Conservation (phyloP, 177 flowering plant species). For the Tripterygium wilfordii region DNA sequence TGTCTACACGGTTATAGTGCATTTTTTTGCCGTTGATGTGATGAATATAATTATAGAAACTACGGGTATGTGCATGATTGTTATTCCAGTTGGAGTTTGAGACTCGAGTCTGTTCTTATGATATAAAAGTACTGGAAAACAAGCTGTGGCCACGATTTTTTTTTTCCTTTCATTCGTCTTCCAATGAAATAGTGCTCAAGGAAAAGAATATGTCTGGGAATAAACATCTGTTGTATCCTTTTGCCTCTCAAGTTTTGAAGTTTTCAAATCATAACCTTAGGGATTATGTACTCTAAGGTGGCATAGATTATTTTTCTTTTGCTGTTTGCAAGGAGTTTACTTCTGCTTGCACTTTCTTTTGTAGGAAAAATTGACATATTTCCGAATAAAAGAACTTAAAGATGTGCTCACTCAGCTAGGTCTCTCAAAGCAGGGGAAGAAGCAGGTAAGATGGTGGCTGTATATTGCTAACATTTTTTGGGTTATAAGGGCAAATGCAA, state of each 20-base stretch:
- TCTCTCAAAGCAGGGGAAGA: conserved; percentile 95
- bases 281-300: neutral
- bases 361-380: conserved; percentile 79
- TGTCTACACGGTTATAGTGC: neutral
- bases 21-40: neutral
- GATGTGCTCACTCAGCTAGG: conserved; percentile 82
- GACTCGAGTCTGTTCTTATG: too few relatives aligned
- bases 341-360: conserved; percentile 3
- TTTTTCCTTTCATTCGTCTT: too few relatives aligned
- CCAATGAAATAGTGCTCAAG: too few relatives aligned
- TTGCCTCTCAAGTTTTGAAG: too few relatives aligned
- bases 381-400: conserved; percentile 93
- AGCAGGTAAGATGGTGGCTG: conserved; percentile 59
- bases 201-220: too few relatives aligned
- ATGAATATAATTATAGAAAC: neutral
- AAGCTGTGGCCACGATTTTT: too few relatives aligned
- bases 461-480: too few relatives aligned
- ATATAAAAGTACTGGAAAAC: too few relatives aligned
- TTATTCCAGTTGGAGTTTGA: too few relatives aligned
- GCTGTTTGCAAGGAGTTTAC: neutral
- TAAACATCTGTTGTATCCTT: too few relatives aligned
- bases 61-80: too few relatives aligned
- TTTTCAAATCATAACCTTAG: neutral
- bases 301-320: neutral
- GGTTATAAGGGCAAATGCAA: too few relatives aligned